Evolutionary conservation across 2,329 filamentous ascomycete species (phyloP).

Genomic region (Monosporascus cannonballus): DNA sequence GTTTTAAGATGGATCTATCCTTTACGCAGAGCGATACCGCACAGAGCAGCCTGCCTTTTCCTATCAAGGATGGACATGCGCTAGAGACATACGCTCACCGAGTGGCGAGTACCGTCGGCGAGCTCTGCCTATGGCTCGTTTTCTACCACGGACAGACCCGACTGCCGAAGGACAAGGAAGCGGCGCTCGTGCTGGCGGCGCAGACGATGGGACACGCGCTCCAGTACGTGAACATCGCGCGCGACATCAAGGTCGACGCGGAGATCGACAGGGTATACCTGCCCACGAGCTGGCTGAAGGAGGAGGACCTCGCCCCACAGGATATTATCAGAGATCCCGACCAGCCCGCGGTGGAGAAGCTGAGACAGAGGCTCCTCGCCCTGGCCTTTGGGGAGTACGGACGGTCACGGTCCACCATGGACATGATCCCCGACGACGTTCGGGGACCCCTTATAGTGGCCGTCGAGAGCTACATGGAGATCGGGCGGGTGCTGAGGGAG

Average conservation of each 20-base stretch:
- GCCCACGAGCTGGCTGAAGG: slow-evolving; percentile 56
- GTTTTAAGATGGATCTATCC: slow-evolving; percentile 61
- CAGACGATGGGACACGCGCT: slow-evolving; percentile 64
- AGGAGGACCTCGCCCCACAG: slow-evolving; percentile 46
- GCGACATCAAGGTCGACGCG: slow-evolving; percentile 65
- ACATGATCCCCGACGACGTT: slow-evolving; percentile 53
- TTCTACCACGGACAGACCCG: slow-evolving; percentile 46
- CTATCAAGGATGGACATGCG: slow-evolving; percentile 53
- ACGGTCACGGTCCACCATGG: slow-evolving; percentile 49
- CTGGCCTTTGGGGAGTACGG: slow-evolving; percentile 57
- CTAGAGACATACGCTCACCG: slow-evolving; percentile 58
- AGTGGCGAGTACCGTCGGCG: slow-evolving; percentile 67
- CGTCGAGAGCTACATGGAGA: slow-evolving; percentile 72
- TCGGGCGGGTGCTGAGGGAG: slow-evolving; percentile 55
- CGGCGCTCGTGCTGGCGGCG: slow-evolving; percentile 48
- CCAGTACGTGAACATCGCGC: slow-evolving; percentile 73
- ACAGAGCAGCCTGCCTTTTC: slow-evolving; percentile 29
- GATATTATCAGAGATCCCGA: slow-evolving; percentile 48
- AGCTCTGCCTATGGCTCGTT: slow-evolving; percentile 61
- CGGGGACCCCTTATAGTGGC: slow-evolving; percentile 61
- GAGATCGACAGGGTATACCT: slow-evolving; percentile 62
- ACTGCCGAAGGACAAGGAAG: slow-evolving; percentile 24
- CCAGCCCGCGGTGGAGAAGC: slow-evolving; percentile 36
- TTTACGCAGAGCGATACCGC: slow-evolving; percentile 33
- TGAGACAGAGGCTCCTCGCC: slow-evolving; percentile 50